Base-by-base conservation (phyloP, 1,284 basidiomycete species). In the Golubevia pallescens region DNA sequence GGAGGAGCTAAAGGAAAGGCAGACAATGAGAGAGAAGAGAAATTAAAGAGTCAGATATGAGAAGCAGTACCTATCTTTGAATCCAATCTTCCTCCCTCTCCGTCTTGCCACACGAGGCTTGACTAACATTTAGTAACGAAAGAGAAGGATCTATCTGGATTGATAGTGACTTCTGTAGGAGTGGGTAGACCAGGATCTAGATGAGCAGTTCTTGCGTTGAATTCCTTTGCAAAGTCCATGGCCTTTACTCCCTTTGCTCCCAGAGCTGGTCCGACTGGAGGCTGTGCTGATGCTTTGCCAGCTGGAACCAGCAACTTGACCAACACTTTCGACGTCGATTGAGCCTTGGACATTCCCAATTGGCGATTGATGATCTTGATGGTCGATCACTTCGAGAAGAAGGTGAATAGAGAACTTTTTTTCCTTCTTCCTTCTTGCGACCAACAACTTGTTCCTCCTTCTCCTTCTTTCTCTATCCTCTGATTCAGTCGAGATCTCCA, bases 221-320 rank as follows among this genome's bases (percentile, higher is more conserved):
- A 67, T 34, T 96, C 94, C 86, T 98, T 99, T 88, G 95, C 97
- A 86, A 99, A 99, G 88, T 99, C 97, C 92, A 99, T 99, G 19
- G 95, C 96, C 88, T 98, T 98, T 74, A 99, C 95, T 80, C 97
- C 97, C 84, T 94, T 92, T 73, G 97, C 95, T 88, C 97, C 97
- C 61, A 98, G 90, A 20, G 95, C 95, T 62, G 97, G 96, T 77
- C 96, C 97, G 61, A 99, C 93, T 19, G 96, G 96, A 58, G 96
- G 96, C 63, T 94, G 94, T 20, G 96, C 95, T 23, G 94, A 92
- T 42, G 96, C 96, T 86, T 97, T 97, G 54, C 95, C 95, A 42
- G 96, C 96, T 60, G 92, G 91, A 62, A 98, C 91, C 60, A 97
- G 88, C 61, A 98, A n/a, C n/a, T n/a, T n/a, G n/a, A 85, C 82